Conservation (phyloP, 2,329 filamentous ascomycete genomes). For the Penicillium sp. region DNA sequence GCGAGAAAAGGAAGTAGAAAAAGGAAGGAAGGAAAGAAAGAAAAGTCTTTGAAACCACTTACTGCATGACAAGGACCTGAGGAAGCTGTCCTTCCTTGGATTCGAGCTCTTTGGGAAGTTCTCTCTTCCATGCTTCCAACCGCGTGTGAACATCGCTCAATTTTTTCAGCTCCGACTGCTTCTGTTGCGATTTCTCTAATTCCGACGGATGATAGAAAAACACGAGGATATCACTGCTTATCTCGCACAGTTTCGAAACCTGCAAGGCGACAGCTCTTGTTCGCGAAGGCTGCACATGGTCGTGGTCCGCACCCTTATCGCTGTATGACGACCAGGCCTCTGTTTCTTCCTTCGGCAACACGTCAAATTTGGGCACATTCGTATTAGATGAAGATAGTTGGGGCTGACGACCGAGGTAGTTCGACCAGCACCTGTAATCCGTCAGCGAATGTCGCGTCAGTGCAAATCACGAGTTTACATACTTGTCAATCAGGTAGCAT, state of each 20-base stretch:
- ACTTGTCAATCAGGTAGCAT: slow-evolving; percentile 95
- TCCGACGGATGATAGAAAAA: slow-evolving; percentile 83
- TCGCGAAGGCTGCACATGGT: slow-evolving; percentile 71
- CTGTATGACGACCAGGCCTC: slow-evolving; percentile 85
- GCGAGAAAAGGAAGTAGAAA: too few relatives aligned
- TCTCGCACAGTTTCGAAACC: slow-evolving; percentile 79
- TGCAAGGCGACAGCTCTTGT: slow-evolving; percentile 79
- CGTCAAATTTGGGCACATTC: slow-evolving; percentile 82
- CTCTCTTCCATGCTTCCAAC: slow-evolving; percentile 81
- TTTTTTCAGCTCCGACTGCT: slow-evolving; percentile 82
- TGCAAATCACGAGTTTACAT: slow-evolving; percentile 20
- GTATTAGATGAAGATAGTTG: slow-evolving; percentile 76
- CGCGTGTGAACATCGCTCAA: slow-evolving; percentile 86
- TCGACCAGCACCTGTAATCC: slow-evolving; percentile 72
- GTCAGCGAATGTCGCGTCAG: slow-evolving; percentile 12
- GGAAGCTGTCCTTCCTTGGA: slow-evolving; percentile 84
- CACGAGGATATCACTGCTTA: slow-evolving; percentile 81
- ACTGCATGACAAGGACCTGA: slow-evolving; percentile 81
- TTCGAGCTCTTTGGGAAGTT: slow-evolving; percentile 80
- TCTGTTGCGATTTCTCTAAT: slow-evolving; percentile 60
- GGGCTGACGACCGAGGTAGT: slow-evolving; percentile 86
- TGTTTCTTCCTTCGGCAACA: slow-evolving; percentile 83
- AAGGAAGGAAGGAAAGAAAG: too few relatives aligned
- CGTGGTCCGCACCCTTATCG: slow-evolving; percentile 70
- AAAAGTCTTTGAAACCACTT: slow-evolving; percentile 40